These are phyloP conservation scores for Discostella stelligera DNA, from an alignment of 352 stramenopile genomes.

Conservation along the genomic window DNA sequence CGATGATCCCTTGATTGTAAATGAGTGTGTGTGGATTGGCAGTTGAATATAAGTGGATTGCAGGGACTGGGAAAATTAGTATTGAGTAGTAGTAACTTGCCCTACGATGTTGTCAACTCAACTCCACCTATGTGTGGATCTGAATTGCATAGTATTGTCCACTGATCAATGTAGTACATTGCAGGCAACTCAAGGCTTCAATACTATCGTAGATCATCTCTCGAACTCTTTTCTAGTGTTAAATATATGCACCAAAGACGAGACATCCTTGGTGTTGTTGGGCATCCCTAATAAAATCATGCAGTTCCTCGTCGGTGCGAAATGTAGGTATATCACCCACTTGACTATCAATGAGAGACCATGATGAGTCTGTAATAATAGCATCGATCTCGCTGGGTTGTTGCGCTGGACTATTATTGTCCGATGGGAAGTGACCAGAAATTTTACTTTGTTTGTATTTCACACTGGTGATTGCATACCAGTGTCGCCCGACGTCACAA, in stretches of 20 bases:
- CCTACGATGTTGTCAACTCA: background rate
- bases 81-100: conserved; percentile 43
- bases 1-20: conserved; percentile 54
- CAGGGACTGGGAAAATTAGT: conserved; percentile 56
- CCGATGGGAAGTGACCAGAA: background rate
- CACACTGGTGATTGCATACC: conserved; percentile 46
- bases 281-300: conserved; percentile 20
- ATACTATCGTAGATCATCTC: background rate
- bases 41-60: conserved; percentile 66
- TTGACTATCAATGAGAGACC: conserved; percentile 45
- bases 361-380: conserved; percentile 6
- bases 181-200: background rate
- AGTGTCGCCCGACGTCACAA: conserved; percentile 33
- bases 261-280: conserved; percentile 41
- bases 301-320: conserved; percentile 22
- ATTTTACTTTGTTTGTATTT: conserved; percentile 7
- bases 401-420: background rate
- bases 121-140: background rate
- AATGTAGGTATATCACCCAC: conserved; percentile 16
- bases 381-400: background rate
- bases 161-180: background rate
- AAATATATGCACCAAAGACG: conserved; percentile 27
- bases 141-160: too few relatives aligned
- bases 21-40: conserved; percentile 66
- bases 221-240: background rate